A percentile compares a stretch with the other conserved stretches of the same genome.
Conservation (phyloP, 306 rosid species). For the Senna siamea region DNA sequence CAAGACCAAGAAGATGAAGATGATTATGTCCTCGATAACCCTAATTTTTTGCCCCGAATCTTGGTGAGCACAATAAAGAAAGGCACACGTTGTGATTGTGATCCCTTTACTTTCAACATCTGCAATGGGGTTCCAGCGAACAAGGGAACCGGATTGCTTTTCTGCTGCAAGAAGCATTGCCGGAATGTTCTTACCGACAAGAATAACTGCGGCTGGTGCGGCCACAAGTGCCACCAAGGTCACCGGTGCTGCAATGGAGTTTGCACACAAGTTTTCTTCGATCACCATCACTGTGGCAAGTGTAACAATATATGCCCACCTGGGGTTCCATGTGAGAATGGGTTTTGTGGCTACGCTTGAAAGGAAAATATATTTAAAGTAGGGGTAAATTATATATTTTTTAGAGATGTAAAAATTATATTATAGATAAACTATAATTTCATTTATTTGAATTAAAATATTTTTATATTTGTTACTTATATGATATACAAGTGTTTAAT, state of each 20-base stretch:
- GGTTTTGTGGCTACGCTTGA: conserved; percentile 67
- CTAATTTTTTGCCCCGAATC: background rate
- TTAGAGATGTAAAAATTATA: no score
- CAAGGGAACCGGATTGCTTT: conserved; percentile 56
- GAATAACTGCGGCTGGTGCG: conserved; percentile 65
- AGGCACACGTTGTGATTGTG: conserved; percentile 54
- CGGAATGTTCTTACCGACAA: conserved; percentile 59
- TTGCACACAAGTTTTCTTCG: conserved; percentile 47
- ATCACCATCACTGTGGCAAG: conserved; percentile 62
- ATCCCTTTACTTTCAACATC: conserved; percentile 33
- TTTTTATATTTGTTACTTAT: no score
- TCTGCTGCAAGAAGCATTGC: conserved; percentile 77
- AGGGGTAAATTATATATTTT: no score
- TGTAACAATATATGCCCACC: conserved; percentile 53
- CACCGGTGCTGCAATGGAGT: conserved; percentile 58
- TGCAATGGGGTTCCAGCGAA: conserved; percentile 63
- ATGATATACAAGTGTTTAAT: no score
- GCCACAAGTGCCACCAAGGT: conserved; percentile 53
- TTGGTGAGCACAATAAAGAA: no score
- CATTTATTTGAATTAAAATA: no score
- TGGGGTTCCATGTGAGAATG: conserved; percentile 54
- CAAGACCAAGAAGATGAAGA: conserved; percentile 36
- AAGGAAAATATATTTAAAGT: no score
- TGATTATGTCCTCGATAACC: conserved; percentile 44
- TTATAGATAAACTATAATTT: no score